These are phyloP conservation scores for Trichosanthes cucumerina DNA, from an alignment of 306 rosid species.

Conservation along the genomic window DNA sequence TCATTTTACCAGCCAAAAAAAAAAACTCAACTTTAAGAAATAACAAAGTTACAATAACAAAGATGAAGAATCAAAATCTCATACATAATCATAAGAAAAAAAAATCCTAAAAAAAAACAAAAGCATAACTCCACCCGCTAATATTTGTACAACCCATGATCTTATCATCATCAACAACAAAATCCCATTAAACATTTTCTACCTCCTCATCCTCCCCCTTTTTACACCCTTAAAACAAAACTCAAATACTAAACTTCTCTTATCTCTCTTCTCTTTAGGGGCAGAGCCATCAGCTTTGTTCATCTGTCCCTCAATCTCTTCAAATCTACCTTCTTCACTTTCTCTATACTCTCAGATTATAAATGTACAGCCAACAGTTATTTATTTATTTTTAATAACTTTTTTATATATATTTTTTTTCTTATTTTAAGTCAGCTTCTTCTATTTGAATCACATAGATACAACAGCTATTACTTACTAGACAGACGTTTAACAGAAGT, in stretches of 20 bases:
- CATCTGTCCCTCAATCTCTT: conserved; percentile 25
- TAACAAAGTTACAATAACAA: neutral
- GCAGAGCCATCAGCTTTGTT: conserved; percentile 12
- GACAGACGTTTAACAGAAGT: conserved; percentile 19
- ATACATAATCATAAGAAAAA: conserved; percentile 18
- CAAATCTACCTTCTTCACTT: conserved; percentile 30
- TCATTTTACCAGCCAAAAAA: neutral
- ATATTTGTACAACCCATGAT: conserved; percentile 39
- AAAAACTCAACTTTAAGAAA: neutral
- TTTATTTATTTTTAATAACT: neutral
- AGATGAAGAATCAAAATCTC: conserved; percentile 20
- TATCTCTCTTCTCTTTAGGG: conserved; percentile 30
- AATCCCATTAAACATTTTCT: conserved; percentile 13
- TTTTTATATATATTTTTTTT: neutral
- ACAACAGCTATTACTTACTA: conserved; percentile 20
- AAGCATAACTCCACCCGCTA: conserved; percentile 10
- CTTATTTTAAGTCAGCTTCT: conserved; percentile 34
- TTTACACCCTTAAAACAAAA: conserved; percentile 32
- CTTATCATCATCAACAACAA: neutral
- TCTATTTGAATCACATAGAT: conserved; percentile 25
- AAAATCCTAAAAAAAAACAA: neutral
- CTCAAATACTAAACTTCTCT: conserved; percentile 27
- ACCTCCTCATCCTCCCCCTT: conserved; percentile 13
- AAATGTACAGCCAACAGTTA: conserved; percentile 46
- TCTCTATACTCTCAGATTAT: conserved; percentile 36